These are phyloP conservation scores for Neostapfia colusana DNA, from an alignment of 176 grass and related monocot species.

Conservation along the genomic window DNA sequence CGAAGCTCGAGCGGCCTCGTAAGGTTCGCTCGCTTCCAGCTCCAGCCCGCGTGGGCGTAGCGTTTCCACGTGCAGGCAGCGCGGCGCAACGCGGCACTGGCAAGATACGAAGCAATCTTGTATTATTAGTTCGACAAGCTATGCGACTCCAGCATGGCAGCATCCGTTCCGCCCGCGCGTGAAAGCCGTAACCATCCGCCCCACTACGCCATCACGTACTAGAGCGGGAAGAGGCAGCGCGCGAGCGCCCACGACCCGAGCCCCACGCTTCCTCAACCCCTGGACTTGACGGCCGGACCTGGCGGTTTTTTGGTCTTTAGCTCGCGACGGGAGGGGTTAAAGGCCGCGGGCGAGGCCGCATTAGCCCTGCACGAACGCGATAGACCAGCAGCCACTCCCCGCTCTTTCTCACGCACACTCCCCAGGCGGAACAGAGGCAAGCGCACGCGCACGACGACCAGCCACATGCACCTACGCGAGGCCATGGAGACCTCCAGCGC, in stretches of 20 bases:
- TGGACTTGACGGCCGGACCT: not conserved
- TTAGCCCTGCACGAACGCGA: slow-evolving; percentile 47
- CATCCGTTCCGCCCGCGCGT: not conserved
- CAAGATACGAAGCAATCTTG: slow-evolving; percentile 20
- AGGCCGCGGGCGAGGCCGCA: slow-evolving; percentile 29
- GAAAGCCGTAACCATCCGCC: not conserved
- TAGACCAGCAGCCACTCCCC: slow-evolving; percentile 38
- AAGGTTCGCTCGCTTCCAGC: too few relatives aligned
- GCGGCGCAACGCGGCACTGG: not conserved
- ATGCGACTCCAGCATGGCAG: not conserved
- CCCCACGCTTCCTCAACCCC: not conserved
- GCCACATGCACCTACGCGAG: not conserved
- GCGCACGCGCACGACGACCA: not conserved
- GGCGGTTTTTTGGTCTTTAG: slow-evolving; percentile 35
- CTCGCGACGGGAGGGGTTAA: slow-evolving; percentile 33
- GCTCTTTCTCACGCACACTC: not conserved
- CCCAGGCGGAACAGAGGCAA: not conserved
- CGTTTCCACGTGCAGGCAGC: slow-evolving; percentile 29
- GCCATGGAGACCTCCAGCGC: slow-evolving; percentile 40
- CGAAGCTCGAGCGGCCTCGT: too few relatives aligned
- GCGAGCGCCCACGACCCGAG: slow-evolving; percentile 10
- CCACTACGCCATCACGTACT: not conserved
- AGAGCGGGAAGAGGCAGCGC: not conserved
- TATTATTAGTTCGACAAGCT: slow-evolving; percentile 7
- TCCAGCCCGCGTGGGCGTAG: too few relatives aligned